Evolutionary conservation across 2,329 filamentous ascomycete species (phyloP).

Genomic region (Xylariales sp.): DNA sequence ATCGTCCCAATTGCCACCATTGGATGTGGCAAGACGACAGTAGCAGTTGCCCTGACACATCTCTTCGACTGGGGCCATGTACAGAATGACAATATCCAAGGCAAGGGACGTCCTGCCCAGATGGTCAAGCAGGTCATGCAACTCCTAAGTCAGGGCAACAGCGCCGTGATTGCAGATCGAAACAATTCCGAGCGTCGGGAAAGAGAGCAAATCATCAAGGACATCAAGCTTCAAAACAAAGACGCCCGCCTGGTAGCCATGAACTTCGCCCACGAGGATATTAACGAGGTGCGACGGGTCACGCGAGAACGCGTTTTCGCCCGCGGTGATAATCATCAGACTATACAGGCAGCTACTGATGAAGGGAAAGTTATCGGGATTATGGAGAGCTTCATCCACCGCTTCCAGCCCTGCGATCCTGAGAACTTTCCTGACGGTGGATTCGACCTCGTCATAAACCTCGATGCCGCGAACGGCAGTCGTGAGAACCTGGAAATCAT

Average conservation of each 20-base stretch:
- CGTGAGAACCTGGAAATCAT: conserved; percentile 80
- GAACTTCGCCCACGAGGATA: conserved; percentile 79
- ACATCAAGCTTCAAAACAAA: conserved; percentile 60
- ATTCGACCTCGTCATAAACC: conserved; percentile 81
- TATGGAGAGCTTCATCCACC: conserved; percentile 88
- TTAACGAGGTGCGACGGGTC: conserved; percentile 67
- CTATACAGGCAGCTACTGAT: conserved; percentile 80
- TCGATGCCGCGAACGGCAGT: conserved; percentile 74
- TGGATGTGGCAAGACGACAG: conserved; percentile 93
- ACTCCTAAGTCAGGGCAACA: conserved; percentile 51
- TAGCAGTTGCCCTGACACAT: conserved; percentile 74
- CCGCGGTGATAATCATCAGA: conserved; percentile 95
- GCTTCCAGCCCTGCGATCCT: conserved; percentile 75
- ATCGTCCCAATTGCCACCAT: conserved; percentile 91
- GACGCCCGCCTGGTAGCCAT: conserved; percentile 74
- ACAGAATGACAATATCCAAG: conserved; percentile 94
- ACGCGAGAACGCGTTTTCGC: conserved; percentile 75
- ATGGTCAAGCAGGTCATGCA: conserved; percentile 71
- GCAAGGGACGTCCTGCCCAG: conserved; percentile 67
- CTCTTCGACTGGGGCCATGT: conserved; percentile 90
- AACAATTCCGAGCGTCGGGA: conserved; percentile 92
- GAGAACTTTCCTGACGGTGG: conserved; percentile 66
- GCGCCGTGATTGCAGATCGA: conserved; percentile 82
- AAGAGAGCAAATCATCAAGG: conserved; percentile 78
- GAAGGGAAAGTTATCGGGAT: conserved; percentile 74